Evolutionary conservation across 2,329 filamentous ascomycete genomes (phyloP), one percentile per base, ranked within the genome.

Genomic region (Colletotrichum gloeosporioides): DNA sequence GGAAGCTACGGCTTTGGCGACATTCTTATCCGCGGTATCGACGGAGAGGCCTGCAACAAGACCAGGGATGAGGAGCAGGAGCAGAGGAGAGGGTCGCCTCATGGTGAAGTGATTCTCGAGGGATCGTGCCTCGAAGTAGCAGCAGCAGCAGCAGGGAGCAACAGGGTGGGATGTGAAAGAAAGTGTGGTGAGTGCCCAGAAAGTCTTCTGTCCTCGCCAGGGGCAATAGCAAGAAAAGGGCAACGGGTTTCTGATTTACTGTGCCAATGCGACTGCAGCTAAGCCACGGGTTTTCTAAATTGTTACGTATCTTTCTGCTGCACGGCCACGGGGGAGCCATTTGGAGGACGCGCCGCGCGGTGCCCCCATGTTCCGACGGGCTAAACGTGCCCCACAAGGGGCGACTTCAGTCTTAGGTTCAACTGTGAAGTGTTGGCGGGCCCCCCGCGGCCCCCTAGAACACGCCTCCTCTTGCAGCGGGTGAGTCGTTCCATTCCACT

Each of bases 21-120:
- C 67, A 75, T 78, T 78, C 63, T 78, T 75, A 57, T 78, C 57
- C 68, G 70, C 70, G 57, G 82, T 76, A 22, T 77, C 82, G 76
- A 83, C 80, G 55, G 87, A 80, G 64, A 88, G 83, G 39, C 65
- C 61, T 9, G 75, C 66, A 31, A 90, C 90, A 76, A 93, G 83
- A 44, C 88, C 89, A 34, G 91, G 90, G 49, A 93, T 84, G 3
- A 93, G 87, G 49, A 94, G 88, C 39, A 94, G 86, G 66, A 94
- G 83, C 29, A 94, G 83, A 34, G 91, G 87, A 72, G 89, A 89
- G 76, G 87, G 86, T 71, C 85, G 85, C 85, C 89, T 92, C 93
- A 95, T 94, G 79, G 79, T 88, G 84, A 62, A 62, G 63, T 63
- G 68, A 39, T 62, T 77, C 18, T 66, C 29, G 75, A 62, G 49